Conservation (phyloP, 257 asterid genomes). For the Plantago major region DNA sequence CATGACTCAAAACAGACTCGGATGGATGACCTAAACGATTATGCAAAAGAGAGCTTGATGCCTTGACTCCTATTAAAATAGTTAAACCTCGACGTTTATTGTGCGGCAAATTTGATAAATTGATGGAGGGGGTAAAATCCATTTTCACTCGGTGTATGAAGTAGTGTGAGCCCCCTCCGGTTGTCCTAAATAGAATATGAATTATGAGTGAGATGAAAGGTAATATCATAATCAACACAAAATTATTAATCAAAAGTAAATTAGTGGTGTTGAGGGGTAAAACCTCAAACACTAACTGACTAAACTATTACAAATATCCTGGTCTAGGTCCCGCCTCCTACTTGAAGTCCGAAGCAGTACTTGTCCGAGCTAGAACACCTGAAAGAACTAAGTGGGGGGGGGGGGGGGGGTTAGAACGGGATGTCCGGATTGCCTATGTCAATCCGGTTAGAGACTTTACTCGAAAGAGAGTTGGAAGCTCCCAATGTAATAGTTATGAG, state of each 20-base stretch:
- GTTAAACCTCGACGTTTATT: not conserved
- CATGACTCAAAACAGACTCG: not conserved
- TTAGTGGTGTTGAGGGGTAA: too few relatives aligned
- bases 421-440: too few relatives aligned
- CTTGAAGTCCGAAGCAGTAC: too few relatives aligned
- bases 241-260: not conserved
- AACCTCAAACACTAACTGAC: too few relatives aligned
- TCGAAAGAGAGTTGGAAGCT: too few relatives aligned
- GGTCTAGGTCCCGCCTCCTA: too few relatives aligned
- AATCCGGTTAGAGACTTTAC: too few relatives aligned
- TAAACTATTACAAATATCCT: too few relatives aligned
- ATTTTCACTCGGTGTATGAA: not conserved
- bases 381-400: too few relatives aligned
- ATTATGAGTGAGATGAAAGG: not conserved
- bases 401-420: too few relatives aligned
- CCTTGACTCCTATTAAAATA: not conserved
- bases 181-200: slow-evolving; percentile 5
- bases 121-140: slow-evolving; percentile 9
- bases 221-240: slow-evolving; percentile 6
- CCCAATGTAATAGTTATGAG: too few relatives aligned
- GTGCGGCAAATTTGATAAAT: not conserved
- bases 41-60: not conserved
- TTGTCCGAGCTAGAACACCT: too few relatives aligned
- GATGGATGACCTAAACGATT: not conserved
- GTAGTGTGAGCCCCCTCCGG: not conserved